phyloP scores from a whole-genome alignment of 768 basidiomycete genomes.

The Boletus tomentosulus region DNA sequence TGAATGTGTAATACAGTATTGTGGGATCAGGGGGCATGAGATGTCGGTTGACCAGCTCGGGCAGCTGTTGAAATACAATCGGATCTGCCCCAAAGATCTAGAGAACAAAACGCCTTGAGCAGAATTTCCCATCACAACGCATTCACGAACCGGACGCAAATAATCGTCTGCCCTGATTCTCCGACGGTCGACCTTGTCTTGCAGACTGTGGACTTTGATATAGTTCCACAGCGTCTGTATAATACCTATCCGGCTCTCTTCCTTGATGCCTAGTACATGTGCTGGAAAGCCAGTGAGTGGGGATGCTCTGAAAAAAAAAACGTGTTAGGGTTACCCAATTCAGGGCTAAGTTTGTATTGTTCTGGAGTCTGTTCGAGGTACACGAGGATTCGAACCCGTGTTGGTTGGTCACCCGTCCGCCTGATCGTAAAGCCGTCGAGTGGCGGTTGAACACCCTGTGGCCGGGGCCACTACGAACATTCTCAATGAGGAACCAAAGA shows the following conservation, averaged over 20 bases:
- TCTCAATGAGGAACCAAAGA: background rate
- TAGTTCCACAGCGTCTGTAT: constrained; percentile 89
- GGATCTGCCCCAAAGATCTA: constrained; percentile 72
- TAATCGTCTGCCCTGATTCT: constrained; percentile 66
- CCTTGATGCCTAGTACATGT: constrained; percentile 69
- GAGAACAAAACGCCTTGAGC: background rate
- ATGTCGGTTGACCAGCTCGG: constrained; percentile 80
- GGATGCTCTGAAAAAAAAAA: constrained; percentile 1
- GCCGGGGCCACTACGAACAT: constrained; percentile 54
- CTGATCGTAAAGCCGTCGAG: constrained; percentile 86
- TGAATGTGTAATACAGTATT: constrained; percentile 69
- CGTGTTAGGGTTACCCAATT: constrained; percentile 49
- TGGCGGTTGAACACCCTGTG: constrained; percentile 50
- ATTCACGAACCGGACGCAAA: constrained; percentile 53
- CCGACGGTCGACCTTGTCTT: constrained; percentile 77
- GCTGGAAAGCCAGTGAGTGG: constrained; percentile 32
- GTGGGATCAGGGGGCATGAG: constrained; percentile 76
- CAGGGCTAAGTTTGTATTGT: constrained; percentile 73
- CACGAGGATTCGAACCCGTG: constrained; percentile 78
- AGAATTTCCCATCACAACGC: background rate
- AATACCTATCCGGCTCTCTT: constrained; percentile 78
- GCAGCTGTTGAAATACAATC: constrained; percentile 73
- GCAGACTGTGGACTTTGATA: constrained; percentile 73
- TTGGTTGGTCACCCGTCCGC: constrained; percentile 73
- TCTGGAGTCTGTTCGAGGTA: constrained; percentile 86